Evolutionary conservation across 306 rosid species (phyloP).

Genomic region (Vigna radiata): DNA sequence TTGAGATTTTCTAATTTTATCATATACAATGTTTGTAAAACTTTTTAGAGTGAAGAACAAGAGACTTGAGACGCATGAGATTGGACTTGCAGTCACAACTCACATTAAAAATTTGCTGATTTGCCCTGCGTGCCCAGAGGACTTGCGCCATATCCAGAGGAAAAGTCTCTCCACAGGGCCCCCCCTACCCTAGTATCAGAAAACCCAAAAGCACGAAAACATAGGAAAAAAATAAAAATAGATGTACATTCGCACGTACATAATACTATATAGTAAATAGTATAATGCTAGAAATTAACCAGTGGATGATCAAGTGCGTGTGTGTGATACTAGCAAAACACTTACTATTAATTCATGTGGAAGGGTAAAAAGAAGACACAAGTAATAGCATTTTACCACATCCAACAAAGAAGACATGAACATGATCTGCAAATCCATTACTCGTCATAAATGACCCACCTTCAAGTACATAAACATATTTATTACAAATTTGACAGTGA

Average conservation of each 20-base stretch:
- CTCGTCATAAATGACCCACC: slow-evolving; percentile 48
- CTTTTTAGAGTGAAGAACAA: too few relatives aligned
- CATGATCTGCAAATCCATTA: slow-evolving; percentile 55
- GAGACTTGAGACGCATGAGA: too few relatives aligned
- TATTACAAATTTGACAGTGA: slow-evolving; percentile 51
- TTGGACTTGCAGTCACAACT: too few relatives aligned
- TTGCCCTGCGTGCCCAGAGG: too few relatives aligned
- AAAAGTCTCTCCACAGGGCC: slow-evolving; percentile 39
- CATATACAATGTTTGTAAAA: too few relatives aligned
- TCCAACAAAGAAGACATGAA: slow-evolving; percentile 47
- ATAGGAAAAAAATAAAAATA: background rate
- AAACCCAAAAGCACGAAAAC: slow-evolving; percentile 11
- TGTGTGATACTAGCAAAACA: background rate
- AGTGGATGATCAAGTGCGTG: background rate
- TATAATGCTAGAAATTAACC: slow-evolving; percentile 21
- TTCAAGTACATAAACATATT: slow-evolving; percentile 51
- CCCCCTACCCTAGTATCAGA: slow-evolving; percentile 32
- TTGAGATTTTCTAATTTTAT: too few relatives aligned
- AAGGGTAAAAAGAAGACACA: slow-evolving; percentile 10
- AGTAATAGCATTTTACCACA: slow-evolving; percentile 43
- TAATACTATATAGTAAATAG: background rate
- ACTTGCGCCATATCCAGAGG: too few relatives aligned
- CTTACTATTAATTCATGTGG: background rate
- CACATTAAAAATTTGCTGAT: too few relatives aligned
- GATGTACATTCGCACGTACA: too few relatives aligned